Evolutionary conservation across 2,329 filamentous ascomycete genomes (phyloP), one percentile per base, ranked within the genome.

Genomic region (Monascus ruber): DNA sequence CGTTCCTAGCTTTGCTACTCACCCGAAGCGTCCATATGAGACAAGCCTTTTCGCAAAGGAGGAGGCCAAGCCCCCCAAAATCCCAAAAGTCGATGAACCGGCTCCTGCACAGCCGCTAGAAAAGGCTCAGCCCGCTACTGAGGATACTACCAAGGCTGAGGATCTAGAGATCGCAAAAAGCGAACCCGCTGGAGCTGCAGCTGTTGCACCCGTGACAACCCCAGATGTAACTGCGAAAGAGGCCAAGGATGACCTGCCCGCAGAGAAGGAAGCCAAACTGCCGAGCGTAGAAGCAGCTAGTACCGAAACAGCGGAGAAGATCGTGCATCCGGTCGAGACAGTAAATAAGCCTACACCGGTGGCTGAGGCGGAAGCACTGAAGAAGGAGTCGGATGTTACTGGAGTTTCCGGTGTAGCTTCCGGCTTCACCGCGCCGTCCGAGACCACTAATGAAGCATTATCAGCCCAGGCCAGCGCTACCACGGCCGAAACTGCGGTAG

Each of bases 1-100:
- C 9, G 44, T 26, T 35, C 38, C 48, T 10, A 24, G 7, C 7
- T 24, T 34, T 9, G 50, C 47, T 24, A 41, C 45, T 6, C 55
- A 60, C 32, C 34, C 42, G 28, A 62, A 62, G 53, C 57, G 59
- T 24, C 55, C 59, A n/a, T 57, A 61, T 37, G 59, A 62, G 47
- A 58, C 47, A 36, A 53, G 54, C 31, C 41, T 53, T 34, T 53
- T 58, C 42, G 44, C 49, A 17, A 53, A 47, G 35, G 53, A 58
- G 31, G 55, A 62, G 17, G 47, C 50, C 36, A 57, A 59, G 45
- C 59, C 58, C 27, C 47, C 48, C 43, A 62, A 62, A 50, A 60
- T 61, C 24, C 41, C 52, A 45, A 60, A 59, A 44, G 55, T 58
- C 24, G 56, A 54, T 42, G 52, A 53, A 34, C 27, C 47, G 37